Base-by-base conservation (phyloP, 108 stramenopile species). In the Cyclotella cryptica region DNA sequence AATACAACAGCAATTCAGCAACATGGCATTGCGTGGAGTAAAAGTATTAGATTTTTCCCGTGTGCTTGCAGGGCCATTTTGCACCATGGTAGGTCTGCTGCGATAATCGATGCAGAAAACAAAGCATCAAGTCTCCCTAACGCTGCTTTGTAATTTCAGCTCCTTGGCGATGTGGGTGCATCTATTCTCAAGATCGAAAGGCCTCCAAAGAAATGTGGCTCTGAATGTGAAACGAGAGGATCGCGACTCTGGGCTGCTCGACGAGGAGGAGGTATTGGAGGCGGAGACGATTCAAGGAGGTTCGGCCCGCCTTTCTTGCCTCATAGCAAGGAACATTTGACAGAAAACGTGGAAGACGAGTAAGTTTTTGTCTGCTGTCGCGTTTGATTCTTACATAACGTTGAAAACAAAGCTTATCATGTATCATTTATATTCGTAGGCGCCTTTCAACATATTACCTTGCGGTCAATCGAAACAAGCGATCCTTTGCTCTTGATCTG, bases 51-150 rank as follows among this genome's bases (percentile, higher is more conserved):
- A 87, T 43, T 59, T 87, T 52, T 72, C 78, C 14, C 81, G 86
- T 10, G 74, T 87, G 54, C 82, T 87, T 11, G 86, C 86, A 22
- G 86, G 86, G 14, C 86, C 86, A 35, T 87, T 64, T 67, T 79
- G 78, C 28, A 87, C 83, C 26, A 81, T 82, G 83, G 47, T 71
- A 35, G 4, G 62, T 40, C 10, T 10, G 9, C 21, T 44, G 11
- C 12, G 35, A 35, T 35, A 5, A 35, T 55, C 70, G 24, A 42
- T 5, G 1, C 19, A 69, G 41, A 15, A 2, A 1, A 69, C 8
- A 6, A 18, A 35, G 4, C 49, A 35, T 18, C 29, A 30, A 51
- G 54, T n/a, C 49, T 47, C 21, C 71, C 13, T 35, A 3, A 9
- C 40, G 44, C 14, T 61, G 6, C 18, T 44, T 3, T 63, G 14